Percentiles rank a stretch among this genome's conserved stretches.
These are phyloP conservation scores for Chimonanthus praecox DNA, from an alignment of 164 flowering plant genomes.

Conservation along the genomic window DNA sequence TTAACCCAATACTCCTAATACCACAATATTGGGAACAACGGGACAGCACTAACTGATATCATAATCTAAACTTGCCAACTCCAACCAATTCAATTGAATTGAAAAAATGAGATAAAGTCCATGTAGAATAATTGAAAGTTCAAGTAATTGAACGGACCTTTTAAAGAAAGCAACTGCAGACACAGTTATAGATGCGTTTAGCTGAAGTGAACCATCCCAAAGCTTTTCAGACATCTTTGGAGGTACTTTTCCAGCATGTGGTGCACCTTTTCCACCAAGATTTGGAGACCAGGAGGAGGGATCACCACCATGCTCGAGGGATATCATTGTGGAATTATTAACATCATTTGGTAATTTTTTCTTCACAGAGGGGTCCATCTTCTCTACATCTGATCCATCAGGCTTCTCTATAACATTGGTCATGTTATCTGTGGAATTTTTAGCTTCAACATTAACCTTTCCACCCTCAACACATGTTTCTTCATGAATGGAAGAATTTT, in stretches of 20 bases:
- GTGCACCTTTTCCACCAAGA: slow-evolving; percentile 14
- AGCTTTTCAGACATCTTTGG: slow-evolving; percentile 31
- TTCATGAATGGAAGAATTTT: background rate
- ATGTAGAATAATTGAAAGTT: background rate
- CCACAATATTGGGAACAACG: too few species aligned
- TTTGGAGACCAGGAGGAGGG: slow-evolving; percentile 5
- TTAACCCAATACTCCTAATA: background rate
- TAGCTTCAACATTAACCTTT: background rate
- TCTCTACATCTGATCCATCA: slow-evolving; percentile 9
- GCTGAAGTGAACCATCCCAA: slow-evolving; percentile 60
- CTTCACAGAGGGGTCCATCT: slow-evolving; percentile 3
- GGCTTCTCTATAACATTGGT: slow-evolving; percentile 6
- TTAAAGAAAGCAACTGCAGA: slow-evolving; percentile 51
- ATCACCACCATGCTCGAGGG: slow-evolving; percentile 11
- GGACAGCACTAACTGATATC: too few species aligned
- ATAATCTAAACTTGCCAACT: background rate
- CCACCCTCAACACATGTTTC: background rate
- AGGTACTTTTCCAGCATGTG: slow-evolving; percentile 19
- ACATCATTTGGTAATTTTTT: slow-evolving; percentile 5
- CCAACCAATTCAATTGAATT: background rate
- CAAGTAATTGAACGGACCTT: slow-evolving; percentile 34
- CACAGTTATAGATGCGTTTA: slow-evolving; percentile 36
- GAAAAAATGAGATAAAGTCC: background rate
- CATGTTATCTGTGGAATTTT: slow-evolving; percentile 1
- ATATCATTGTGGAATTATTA: slow-evolving; percentile 4